Evolutionary conservation across 176 grass and related monocot genomes (phyloP), one percentile per base, ranked within the genome.

Genomic region (Ensete ventricosum): DNA sequence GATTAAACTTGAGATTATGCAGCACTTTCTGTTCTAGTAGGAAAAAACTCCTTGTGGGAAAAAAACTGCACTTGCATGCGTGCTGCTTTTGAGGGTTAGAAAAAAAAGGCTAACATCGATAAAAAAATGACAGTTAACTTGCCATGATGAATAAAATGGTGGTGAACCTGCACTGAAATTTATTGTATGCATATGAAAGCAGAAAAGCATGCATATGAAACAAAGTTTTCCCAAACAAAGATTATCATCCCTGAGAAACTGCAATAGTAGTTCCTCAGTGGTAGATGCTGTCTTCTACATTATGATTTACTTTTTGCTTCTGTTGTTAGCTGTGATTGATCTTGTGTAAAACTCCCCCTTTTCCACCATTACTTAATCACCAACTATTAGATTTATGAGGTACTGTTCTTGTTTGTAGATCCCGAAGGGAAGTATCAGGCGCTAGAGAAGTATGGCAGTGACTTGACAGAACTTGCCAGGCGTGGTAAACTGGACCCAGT

Each of bases 361-460:
- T 43, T 69, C 17, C 48, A 67, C 29, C 25, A 67, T 50, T 52
- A 25, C 0, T 70, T 70, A 2, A 69, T 70, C 3, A 70, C 51
- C 1, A 50, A 51, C 9, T 52, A 4, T 11, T 69, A 73, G 14
- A 1, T 21, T 59, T 29, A 22, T 73, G 21, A 67, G 81, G 53
- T 70, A 57, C 21, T 55, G 11, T 74, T 79, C 70, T 79, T 64
- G 53, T 67, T 11, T 72, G 9, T 64, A 97, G 90, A 93, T 91
- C 94, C 88, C 59, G 90, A 97, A 85, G 88, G 94, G 67, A 97
- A 91, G 69, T 97, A 91, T 78, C 84, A 93, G 69, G 71, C 88
- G 76, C 79, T 97, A 77, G 94, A 97, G 86, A 97, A 93, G 69
- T 97, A 93, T 85, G 90, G 94, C 60, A 97, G 81, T 72, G 94